Base-by-base conservation (phyloP, 345 rosid species). In the Odontarrhena argentea region DNA sequence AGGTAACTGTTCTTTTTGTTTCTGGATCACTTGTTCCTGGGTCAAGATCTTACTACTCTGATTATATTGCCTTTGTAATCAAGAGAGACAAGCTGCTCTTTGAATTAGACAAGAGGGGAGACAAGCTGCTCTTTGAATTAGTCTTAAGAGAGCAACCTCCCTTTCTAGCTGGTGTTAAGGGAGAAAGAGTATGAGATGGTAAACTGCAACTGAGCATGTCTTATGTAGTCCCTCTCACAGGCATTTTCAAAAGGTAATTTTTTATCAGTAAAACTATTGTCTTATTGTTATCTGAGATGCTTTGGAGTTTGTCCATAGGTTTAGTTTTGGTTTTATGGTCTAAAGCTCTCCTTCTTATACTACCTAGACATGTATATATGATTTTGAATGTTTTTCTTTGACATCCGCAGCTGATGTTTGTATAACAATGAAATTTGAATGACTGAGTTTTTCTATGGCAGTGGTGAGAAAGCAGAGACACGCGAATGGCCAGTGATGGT, bases 101-200 rank as follows among this genome's bases (percentile, higher is more conserved):
- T 18, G 22, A 18, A 18, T 18, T 18, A 18, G 22, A 18, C 22
- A 18, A 18, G 22, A 18, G 1, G 22, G 22, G 22, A 18, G 22
- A 18, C 22, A 18, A 18, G 22, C 22, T 18, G 22, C 22, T 18
- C 22, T 18, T 18, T 18, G 22, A 18, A 18, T 18, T 18, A 61
- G 59, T 12, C 64, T 55, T 15, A 80, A 73, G 40, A 64, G 51
- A 55, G 35, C 56, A 11, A 59, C 79, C 13, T 60, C 51, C 22
- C 75, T 60, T 67, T 61, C 70, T 36, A 18, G 22, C 22, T 18
- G 65, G 26, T 48, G 35, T 60, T 49, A 46, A 70, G 58, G 88
- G 83, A 59, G 91, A 88, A 25, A 77, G 28, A 48, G 71, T 84
- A n/a, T 95, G 99, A 97, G 86, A 89, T 64, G 99, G 99, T 60